Evolutionary conservation across 1,284 basidiomycete genomes (phyloP), one percentile per base, ranked within the genome.

Genomic region (Gymnopus androsaceus): DNA sequence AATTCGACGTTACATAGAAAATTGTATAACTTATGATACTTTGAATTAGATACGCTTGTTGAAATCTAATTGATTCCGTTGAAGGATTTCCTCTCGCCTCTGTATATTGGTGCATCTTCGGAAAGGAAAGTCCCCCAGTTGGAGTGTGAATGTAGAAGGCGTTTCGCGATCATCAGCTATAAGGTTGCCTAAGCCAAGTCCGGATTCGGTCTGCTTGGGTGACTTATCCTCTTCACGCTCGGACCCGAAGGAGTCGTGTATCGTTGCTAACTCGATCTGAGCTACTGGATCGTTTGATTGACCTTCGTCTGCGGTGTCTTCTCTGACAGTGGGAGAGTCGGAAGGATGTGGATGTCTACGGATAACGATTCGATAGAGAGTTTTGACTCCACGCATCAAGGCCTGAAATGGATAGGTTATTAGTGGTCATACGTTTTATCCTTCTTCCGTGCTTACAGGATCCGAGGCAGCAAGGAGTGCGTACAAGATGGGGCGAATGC

Each of bases 401-500:
- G 55, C 55, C 55, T 57, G 41, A 44, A 17, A 28, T 27, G 28
- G 17, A 19, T 12, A 14, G n/a, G n/a, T n/a, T n/a, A n/a, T 37
- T 9, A 45, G 44, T 36, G 21, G 15, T 27, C 25, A 2, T 33
- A 1, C 6, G 36, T n/a, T 34, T 34, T 8, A 7, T n/a, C 44
- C 19, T 28, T 33, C 19, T 11, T 38, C 21, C 28, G 21, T 28
- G 57, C 65, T 40, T 41, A 66, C 65, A 27, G 66, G 66, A 59
- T 67, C 66, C 14, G 63, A 61, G n/a, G 58, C 60, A 17, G 65
- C 64, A 1, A 67, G 57, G 7, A 64, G 55, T 1, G 63, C 65
- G 47, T 67, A 67, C 1, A 67, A 55, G 17, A 66, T 54, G 17
- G 65, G 58, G 14, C 66, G 64, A 1, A 63, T 65, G 4, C 66